Evolutionary conservation across 306 rosid species (phyloP), one percentile per base, ranked within the genome.

Genomic region (Luffa acutangula): DNA sequence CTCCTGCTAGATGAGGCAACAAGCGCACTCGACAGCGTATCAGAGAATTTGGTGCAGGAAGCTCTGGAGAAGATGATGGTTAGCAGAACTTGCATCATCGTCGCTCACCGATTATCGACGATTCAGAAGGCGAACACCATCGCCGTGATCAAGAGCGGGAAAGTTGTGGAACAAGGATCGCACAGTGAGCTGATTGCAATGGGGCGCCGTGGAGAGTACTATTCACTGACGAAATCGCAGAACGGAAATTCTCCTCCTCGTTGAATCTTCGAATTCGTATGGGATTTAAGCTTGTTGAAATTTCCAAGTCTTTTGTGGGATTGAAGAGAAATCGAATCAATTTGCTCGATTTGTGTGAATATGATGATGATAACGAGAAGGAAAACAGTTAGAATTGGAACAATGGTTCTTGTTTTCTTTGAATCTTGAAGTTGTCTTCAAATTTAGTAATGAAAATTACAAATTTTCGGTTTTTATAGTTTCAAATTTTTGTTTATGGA

Each of bases 1-100:
- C 92, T 95, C 7, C 90, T 95, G 10, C 85, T 95, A 13, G 97
- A 95, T 57, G 96, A 92, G 83, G 97, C 97, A 1, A 95, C 99
- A 2, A 90, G 97, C 83, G 98, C 97, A 80, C 96, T 92, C 58
- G 98, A 95, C 51, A 93, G 97, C 64, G 90, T 87, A 42, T 93
- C 99, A 14, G 97, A 91, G 83, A 87, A 86, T 11, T 80, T 87
- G 36, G 90, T 85, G 72, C 89, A 93, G 83, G 97, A 88, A 78
- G 93, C 97, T 39, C 87, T 93, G 18, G 95, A 93, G 80, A 93
- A 91, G 82, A 90, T 91, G 89, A 91, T 85, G 92, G 87, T 84
- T 56, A 90, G 85, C 39, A 89, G 95, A 84, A 91, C 95, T 74
- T 90, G 98, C 71, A 83, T 93, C 17, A 89, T 91, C 81, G 86